Percentiles rank a stretch among this genome's conserved stretches.
Conservation (phyloP, 2,329 filamentous ascomycete genomes). For the Plectosphaerella sp. region DNA sequence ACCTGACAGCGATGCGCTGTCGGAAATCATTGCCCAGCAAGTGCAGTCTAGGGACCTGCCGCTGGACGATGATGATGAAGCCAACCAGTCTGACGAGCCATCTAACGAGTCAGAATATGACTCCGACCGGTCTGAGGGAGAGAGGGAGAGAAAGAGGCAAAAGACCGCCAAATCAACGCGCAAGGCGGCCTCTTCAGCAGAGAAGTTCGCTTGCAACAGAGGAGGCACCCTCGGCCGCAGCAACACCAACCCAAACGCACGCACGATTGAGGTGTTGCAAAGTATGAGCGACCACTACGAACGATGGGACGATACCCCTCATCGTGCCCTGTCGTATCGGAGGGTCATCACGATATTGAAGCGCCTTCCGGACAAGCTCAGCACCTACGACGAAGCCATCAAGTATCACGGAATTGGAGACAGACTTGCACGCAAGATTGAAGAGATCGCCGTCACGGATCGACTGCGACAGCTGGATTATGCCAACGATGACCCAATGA, state of each 20-base stretch:
- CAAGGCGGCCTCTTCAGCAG: slow-evolving; percentile 33
- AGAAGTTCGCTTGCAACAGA: slow-evolving; percentile 50
- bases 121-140: slow-evolving; percentile 19
- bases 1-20: slow-evolving; percentile 47
- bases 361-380: slow-evolving; percentile 59
- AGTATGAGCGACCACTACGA: slow-evolving; percentile 77
- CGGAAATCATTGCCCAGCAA: slow-evolving; percentile 59
- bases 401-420: slow-evolving; percentile 64
- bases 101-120: slow-evolving; percentile 14
- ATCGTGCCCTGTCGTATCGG: slow-evolving; percentile 66
- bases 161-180: slow-evolving; percentile 14
- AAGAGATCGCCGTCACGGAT: slow-evolving; percentile 78
- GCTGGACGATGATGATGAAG: slow-evolving; percentile 43
- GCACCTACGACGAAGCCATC: slow-evolving; percentile 65
- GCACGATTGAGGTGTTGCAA: slow-evolving; percentile 72
- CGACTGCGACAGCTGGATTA: slow-evolving; percentile 68
- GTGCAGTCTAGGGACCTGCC: slow-evolving; percentile 57
- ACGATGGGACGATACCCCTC: slow-evolving; percentile 70
- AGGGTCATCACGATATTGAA: slow-evolving; percentile 71
- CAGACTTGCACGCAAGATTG: slow-evolving; percentile 77
- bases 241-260: slow-evolving; percentile 63
- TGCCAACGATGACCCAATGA: slow-evolving; percentile 61
- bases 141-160: slow-evolving; percentile 17
- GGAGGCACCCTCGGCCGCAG: slow-evolving; percentile 39
- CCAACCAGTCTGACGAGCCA: slow-evolving; percentile 14